Evolutionary conservation across 371 early-diverging fungal genomes (phyloP).

Genomic region (Mortierella sp.): DNA sequence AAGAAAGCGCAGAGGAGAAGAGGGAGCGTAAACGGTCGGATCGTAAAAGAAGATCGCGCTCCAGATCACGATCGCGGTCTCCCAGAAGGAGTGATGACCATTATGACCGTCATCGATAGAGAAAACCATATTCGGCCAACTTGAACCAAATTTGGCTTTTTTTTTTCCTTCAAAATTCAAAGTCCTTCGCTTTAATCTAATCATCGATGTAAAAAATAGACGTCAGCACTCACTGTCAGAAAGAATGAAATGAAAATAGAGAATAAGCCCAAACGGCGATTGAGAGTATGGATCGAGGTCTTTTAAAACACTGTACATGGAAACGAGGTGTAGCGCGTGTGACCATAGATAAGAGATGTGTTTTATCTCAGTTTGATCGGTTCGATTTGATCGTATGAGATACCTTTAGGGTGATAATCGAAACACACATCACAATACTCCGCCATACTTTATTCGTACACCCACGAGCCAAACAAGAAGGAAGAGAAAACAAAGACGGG

Average conservation of each 20-base stretch:
- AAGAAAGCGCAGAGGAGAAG: slow-evolving; percentile 14
- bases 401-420: not conserved
- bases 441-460: not conserved
- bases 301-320: not conserved
- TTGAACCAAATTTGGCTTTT: not conserved
- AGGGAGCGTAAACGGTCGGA: slow-evolving; percentile 15
- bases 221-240: too few relatives aligned
- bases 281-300: not conserved
- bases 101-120: slow-evolving; percentile 7
- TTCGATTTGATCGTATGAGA: not conserved
- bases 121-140: not conserved
- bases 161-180: not conserved
- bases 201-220: too few relatives aligned
- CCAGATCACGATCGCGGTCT: slow-evolving; percentile 11
- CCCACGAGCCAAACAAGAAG: not conserved
- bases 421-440: not conserved
- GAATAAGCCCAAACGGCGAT: too few relatives aligned
- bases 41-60: slow-evolving; percentile 3
- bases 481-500: not conserved
- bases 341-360: slow-evolving; percentile 16
- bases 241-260: too few relatives aligned
- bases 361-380: slow-evolving; percentile 11
- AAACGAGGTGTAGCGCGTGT: not conserved
- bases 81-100: slow-evolving; percentile 9
- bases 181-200: not conserved